These are phyloP conservation scores for Heteromeles arbutifolia DNA, from an alignment of 306 rosid species.

Conservation along the genomic window DNA sequence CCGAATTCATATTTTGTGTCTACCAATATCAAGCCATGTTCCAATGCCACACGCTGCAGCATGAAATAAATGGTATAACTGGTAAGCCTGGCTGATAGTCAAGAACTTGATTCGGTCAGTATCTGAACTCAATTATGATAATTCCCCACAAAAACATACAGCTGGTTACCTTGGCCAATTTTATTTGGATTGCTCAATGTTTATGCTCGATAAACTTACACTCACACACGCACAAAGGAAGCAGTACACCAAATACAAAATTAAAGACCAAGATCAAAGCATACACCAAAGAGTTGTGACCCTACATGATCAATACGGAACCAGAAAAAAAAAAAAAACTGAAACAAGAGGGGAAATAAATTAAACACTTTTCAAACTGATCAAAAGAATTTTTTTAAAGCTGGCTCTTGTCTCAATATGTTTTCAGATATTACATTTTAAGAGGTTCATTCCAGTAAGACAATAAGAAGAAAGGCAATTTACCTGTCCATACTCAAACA, in stretches of 20 bases:
- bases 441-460: background rate
- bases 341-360: background rate
- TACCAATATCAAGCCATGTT: constrained; percentile 89
- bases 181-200: background rate
- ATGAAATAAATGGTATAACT: constrained; percentile 8
- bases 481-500: constrained; percentile 95
- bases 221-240: background rate
- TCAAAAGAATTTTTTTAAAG: background rate
- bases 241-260: background rate
- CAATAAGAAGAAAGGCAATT: background rate
- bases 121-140: background rate
- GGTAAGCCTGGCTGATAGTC: background rate
- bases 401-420: background rate
- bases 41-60: constrained; percentile 72
- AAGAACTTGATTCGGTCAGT: background rate
- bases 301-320: background rate
- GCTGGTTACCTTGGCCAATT: background rate
- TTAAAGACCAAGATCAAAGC: background rate
- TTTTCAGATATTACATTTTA: background rate
- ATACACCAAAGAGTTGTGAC: background rate
- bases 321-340: background rate
- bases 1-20: constrained; percentile 97
- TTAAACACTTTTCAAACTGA: background rate
- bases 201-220: background rate
- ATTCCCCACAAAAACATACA: background rate